These are phyloP conservation scores for Symmetrospora coprosmae DNA, from an alignment of 768 basidiomycete genomes.

Conservation along the genomic window DNA sequence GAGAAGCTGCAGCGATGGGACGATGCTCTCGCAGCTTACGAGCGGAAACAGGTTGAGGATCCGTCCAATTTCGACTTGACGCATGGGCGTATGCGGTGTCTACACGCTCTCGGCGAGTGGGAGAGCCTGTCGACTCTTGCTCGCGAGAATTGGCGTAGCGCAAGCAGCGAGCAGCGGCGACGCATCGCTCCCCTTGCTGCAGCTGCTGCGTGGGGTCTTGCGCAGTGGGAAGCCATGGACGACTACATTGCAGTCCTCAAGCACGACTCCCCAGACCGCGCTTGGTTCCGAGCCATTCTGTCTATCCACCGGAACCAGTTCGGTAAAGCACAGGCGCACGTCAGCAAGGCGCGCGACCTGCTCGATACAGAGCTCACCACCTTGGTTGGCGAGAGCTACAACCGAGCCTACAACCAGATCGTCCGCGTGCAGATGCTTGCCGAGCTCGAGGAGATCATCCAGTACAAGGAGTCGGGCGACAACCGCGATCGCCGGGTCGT, in stretches of 20 bases:
- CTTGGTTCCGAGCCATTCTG: constrained; percentile 90
- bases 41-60: constrained; percentile 60
- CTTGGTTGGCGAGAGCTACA: constrained; percentile 88
- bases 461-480: constrained; percentile 81
- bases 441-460: constrained; percentile 92
- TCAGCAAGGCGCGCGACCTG: constrained; percentile 80
- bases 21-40: constrained; percentile 73
- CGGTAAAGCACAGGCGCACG: constrained; percentile 71
- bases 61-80: constrained; percentile 61
- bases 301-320: constrained; percentile 95
- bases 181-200: constrained; percentile 94
- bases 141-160: constrained; percentile 71
- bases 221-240: constrained; percentile 98
- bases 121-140: constrained; percentile 73
- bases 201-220: constrained; percentile 88
- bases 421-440: constrained; percentile 97
- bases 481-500: constrained; percentile 81
- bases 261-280: constrained; percentile 76
- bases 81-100: constrained; percentile 82
- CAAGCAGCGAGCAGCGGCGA: constrained; percentile 60
- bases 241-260: constrained; percentile 90
- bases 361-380: constrained; percentile 81
- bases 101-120: constrained; percentile 97
- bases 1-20: constrained; percentile 93
- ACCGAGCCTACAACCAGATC: constrained; percentile 90